Base-by-base conservation (phyloP, 2,329 filamentous ascomycete genomes). In the Claviceps sp. region DNA sequence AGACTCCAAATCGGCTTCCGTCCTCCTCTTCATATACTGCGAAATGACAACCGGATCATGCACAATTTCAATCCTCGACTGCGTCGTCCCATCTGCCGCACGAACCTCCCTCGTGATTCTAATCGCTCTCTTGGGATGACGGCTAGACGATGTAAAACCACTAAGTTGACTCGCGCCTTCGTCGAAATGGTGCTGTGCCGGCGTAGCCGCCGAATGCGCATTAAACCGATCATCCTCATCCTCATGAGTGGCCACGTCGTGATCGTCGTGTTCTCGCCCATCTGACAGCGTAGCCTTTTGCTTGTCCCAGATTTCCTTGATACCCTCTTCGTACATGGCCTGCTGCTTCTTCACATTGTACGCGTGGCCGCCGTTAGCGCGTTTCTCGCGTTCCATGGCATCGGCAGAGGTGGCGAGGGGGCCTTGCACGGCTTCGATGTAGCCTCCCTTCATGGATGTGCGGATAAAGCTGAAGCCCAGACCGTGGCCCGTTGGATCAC, bases 261-360 rank as follows among this genome's bases (percentile, higher is more conserved):
- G 74, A 57, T 82, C 79, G 49, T 81, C 78, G 58, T 81, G 83
- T 54, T 89, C 84, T 47, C 84, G 77, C 1, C 72, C 72, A 53
- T 93, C 86, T 6, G 83, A 83, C 6, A 97, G 74, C 50, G 85
- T 91, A 14, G 78, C 71, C 66, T 85, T 88, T 66, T 97, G 91
- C 58, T 85, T 83, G 55, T 89, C 84, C 93, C 93, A 98, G 55
- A 97, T 96, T 55, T 87, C 82, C 52, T 84, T 81, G 59, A 98
- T 96, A 22, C 89, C 89, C 50, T 90, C 84, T 59, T 94, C 89
- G 65, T 98, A 98, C 60, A 89, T 86, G 56, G 82, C 84, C 62
- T 97, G 89, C 66, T 98, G 93, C 58, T 87, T 84, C 63, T 91
- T 93, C 55, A 98, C 93, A 57, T 98, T 98, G 72, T 98, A 98